Evolutionary conservation across 1,139 yeast genomes (phyloP).

Genomic region (Scheffersomyces segobiensis): DNA sequence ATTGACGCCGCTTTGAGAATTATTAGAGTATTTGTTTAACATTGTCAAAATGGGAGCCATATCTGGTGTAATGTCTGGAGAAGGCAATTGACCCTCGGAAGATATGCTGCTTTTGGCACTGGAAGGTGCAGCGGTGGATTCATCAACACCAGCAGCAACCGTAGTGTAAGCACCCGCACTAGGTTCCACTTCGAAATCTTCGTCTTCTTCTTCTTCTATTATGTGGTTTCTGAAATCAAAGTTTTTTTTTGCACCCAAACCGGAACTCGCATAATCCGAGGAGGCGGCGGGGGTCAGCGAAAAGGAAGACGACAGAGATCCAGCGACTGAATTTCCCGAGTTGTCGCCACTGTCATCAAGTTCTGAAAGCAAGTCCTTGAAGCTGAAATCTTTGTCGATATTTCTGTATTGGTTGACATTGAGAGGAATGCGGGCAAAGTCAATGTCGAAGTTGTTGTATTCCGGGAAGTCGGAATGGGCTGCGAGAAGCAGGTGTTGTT

Average conservation of each 20-base stretch:
- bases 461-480: constrained; percentile 13
- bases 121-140: not conserved
- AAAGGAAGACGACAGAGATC: not conserved
- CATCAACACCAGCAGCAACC: not conserved
- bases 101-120: constrained; percentile 1
- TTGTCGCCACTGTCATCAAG: constrained; percentile 1
- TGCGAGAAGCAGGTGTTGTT: constrained; percentile 41
- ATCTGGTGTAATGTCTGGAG: constrained; percentile 48
- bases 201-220: constrained; percentile 12
- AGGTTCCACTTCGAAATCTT: constrained; percentile 4
- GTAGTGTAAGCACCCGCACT: not conserved
- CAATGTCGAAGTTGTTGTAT: constrained; percentile 36
- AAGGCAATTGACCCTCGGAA: constrained; percentile 30
- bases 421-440: constrained; percentile 52
- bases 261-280: not conserved
- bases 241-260: constrained; percentile 1
- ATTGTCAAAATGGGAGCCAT: constrained; percentile 37
- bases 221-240: not conserved
- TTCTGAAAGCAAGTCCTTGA: constrained; percentile 31
- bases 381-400: constrained; percentile 56
- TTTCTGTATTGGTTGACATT: constrained; percentile 61
- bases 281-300: constrained; percentile 8
- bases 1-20: not conserved
- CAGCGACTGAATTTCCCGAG: constrained; percentile 8
- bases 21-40: constrained; percentile 23